phyloP scores from a whole-genome alignment of 2,329 filamentous ascomycete species.

The Beauveria sp. region DNA sequence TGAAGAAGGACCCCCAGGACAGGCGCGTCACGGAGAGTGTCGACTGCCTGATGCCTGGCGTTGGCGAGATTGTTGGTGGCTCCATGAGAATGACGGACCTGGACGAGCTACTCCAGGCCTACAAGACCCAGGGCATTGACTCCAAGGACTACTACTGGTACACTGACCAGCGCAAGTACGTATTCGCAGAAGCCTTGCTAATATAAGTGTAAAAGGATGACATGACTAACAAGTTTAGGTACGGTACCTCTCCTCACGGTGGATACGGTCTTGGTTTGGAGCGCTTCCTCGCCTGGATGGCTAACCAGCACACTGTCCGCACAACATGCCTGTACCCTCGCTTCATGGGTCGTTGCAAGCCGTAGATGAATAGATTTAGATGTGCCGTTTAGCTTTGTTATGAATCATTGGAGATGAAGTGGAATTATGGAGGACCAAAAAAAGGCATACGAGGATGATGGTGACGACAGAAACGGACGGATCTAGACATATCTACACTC shows the following conservation, averaged over 20 bases:
- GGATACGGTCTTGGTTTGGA: conserved; percentile 91
- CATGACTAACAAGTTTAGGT: conserved; percentile 40
- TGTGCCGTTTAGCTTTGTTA: conserved; percentile 15
- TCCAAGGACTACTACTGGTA: conserved; percentile 95
- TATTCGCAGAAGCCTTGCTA: conserved; percentile 18
- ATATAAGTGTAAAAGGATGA: no score
- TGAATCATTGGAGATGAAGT: background rate
- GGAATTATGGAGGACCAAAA: background rate
- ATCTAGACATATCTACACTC: background rate
- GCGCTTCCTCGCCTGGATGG: conserved; percentile 60
- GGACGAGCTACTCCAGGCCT: conserved; percentile 82
- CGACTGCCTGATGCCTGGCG: conserved; percentile 79
- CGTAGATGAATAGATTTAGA: conserved; percentile 36
- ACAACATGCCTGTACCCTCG: conserved; percentile 69
- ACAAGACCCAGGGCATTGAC: conserved; percentile 78
- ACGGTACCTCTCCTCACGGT: conserved; percentile 85
- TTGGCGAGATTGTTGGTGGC: conserved; percentile 94
- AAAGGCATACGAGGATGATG: background rate
- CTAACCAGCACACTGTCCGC: conserved; percentile 56
- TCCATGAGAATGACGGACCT: conserved; percentile 94
- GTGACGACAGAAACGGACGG: background rate
- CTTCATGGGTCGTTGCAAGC: conserved; percentile 75
- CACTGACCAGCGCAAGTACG: conserved; percentile 90
- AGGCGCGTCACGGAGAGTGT: conserved; percentile 85
- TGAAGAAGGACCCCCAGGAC: conserved; percentile 81